Percentiles rank a stretch among this genome's conserved stretches.
phyloP scores from a whole-genome alignment of 768 basidiomycete species.

The Sporobolomyces roseus region DNA sequence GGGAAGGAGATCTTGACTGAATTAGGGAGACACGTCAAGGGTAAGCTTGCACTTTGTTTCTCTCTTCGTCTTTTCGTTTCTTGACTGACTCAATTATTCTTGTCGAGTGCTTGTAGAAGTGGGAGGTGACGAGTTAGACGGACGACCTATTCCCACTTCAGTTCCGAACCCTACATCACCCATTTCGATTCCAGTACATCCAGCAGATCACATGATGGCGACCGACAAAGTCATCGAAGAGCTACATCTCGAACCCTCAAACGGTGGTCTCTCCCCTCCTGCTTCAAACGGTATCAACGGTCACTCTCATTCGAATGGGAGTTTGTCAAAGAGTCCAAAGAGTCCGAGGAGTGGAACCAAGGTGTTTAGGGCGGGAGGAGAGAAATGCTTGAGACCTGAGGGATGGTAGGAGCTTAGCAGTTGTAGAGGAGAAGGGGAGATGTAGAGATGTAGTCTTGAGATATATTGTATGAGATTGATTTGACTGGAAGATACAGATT shows the following conservation, averaged over 20 bases:
- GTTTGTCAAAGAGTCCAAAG: constrained; percentile 18
- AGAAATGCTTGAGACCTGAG: constrained; percentile 11
- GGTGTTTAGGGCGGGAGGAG: constrained; percentile 6
- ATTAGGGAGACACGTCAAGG: constrained; percentile 56
- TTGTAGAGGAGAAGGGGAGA: no score
- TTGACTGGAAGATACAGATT: no score
- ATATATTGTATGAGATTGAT: no score
- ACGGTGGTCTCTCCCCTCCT: no score
- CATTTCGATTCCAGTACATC: neutral
- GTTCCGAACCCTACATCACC: neutral
- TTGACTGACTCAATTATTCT: no score
- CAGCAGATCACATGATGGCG: neutral
- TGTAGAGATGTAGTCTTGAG: no score
- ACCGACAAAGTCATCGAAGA: neutral
- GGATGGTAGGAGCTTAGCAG: neutral
- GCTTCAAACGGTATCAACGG: constrained; percentile 1
- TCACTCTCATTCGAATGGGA: no score
- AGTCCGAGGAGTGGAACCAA: neutral
- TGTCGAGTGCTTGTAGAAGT: constrained; percentile 3
- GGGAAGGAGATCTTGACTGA: constrained; percentile 76
- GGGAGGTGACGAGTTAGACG: constrained; percentile 16
- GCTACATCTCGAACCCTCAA: neutral
- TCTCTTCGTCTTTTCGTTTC: neutral
- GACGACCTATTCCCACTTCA: constrained; percentile 3
- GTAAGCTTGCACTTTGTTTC: neutral